Percentiles rank a stretch among this genome's conserved stretches.
Conservation (phyloP, 2,329 filamentous ascomycete genomes). For the Scedosporium apiospermum region DNA sequence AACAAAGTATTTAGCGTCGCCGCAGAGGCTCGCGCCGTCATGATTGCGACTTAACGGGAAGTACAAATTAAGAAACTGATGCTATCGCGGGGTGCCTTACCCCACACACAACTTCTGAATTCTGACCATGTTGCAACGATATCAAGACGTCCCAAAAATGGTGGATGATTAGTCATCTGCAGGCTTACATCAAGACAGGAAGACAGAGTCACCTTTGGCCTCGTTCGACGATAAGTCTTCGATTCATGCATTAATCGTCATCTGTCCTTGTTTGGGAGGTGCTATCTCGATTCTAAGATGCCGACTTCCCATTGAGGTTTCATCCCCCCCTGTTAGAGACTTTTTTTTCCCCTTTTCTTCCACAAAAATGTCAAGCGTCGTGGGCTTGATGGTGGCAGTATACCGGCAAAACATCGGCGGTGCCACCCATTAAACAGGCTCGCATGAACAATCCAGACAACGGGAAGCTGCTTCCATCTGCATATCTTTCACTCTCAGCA, state of each 20-base stretch:
- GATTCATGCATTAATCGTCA: too few relatives aligned
- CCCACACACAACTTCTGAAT: not conserved
- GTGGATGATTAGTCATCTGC: too few relatives aligned
- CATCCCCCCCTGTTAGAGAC: not conserved
- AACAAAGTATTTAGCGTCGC: constrained; percentile 44
- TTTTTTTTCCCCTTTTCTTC: not conserved
- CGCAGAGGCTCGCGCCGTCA: constrained; percentile 21
- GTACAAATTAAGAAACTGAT: not conserved
- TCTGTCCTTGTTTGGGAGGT: too few relatives aligned
- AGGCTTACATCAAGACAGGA: too few relatives aligned
- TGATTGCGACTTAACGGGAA: not conserved
- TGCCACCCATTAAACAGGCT: too few relatives aligned
- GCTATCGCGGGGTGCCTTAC: not conserved
- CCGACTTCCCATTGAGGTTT: not conserved
- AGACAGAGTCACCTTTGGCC: too few relatives aligned
- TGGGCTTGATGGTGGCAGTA: not conserved
- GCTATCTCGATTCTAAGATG: not conserved
- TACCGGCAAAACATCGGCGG: too few relatives aligned
- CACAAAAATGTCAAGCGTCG: not conserved
- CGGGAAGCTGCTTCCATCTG: not conserved
- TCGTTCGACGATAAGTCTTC: too few relatives aligned
- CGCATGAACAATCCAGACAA: not conserved
- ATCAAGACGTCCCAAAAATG: too few relatives aligned
- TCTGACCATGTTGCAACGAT: not conserved
- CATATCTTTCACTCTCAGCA: not conserved